Evolutionary conservation across 2,329 filamentous ascomycete genomes (phyloP).

Genomic region (Verticillium tricorpus): DNA sequence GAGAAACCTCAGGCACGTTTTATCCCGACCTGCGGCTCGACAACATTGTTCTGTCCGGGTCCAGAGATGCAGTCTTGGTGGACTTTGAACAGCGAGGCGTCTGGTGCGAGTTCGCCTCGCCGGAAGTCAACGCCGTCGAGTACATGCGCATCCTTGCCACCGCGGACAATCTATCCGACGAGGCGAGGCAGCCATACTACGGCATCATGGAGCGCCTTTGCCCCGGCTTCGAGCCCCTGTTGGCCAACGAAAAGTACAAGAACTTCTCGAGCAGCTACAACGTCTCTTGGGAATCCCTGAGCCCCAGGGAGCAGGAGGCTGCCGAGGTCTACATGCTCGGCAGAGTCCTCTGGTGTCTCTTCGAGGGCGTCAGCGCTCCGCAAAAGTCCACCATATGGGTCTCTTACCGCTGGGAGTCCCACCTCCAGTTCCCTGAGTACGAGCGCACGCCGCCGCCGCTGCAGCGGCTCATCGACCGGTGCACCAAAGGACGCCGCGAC

Average conservation of each 20-base stretch:
- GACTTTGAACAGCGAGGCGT: conserved; percentile 61
- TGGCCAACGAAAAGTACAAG: conserved; percentile 38
- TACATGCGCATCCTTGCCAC: conserved; percentile 50
- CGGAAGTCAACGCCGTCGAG: conserved; percentile 56
- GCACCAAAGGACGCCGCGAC: conserved; percentile 42
- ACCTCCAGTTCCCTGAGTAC: conserved; percentile 52
- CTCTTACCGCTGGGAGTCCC: conserved; percentile 52
- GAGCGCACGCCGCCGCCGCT: conserved; percentile 39
- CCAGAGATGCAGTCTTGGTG: conserved; percentile 47
- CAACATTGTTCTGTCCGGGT: conserved; percentile 49
- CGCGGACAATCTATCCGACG: conserved; percentile 38
- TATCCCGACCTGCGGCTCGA: conserved; percentile 58
- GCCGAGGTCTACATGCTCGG: conserved; percentile 61
- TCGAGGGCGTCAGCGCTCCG: conserved; percentile 55
- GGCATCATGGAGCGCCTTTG: conserved; percentile 37
- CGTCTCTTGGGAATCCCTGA: conserved; percentile 51
- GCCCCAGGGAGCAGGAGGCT: conserved; percentile 45
- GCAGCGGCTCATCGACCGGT: conserved; percentile 43
- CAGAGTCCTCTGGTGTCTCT: conserved; percentile 57
- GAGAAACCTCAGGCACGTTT: conserved; percentile 38
- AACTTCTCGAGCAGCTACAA: conserved; percentile 50
- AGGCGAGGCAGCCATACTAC: conserved; percentile 34
- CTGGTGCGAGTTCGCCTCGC: conserved; percentile 58
- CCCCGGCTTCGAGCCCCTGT: conserved; percentile 39
- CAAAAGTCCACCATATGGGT: conserved; percentile 54